A percentile compares a stretch with the other conserved stretches of the same genome.
Evolutionary conservation across 2,329 filamentous ascomycete species (phyloP).

Genomic region (Fusarium setosum): DNA sequence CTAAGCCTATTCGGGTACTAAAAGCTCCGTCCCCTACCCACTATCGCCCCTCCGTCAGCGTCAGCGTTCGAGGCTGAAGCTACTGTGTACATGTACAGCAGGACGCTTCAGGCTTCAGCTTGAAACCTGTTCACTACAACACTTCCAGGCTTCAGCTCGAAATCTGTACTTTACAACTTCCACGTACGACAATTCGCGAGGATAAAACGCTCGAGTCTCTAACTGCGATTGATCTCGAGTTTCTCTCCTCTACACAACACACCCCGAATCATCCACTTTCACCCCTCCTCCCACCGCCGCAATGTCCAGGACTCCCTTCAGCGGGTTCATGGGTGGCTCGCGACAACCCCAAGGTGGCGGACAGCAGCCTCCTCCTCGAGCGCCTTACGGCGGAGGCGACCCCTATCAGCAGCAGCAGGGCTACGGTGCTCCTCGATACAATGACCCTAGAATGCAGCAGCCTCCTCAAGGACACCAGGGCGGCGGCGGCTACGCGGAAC

Average conservation of each 20-base stretch:
- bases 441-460: slow-evolving; percentile 38
- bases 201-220: no score
- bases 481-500: slow-evolving; percentile 24
- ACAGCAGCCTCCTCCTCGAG: slow-evolving; percentile 36
- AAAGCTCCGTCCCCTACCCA: slow-evolving; percentile 12
- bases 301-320: slow-evolving; percentile 48
- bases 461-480: slow-evolving; percentile 24
- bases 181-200: not conserved
- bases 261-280: not conserved
- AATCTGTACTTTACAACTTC: slow-evolving; percentile 14
- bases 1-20: slow-evolving; percentile 29
- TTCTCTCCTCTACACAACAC: not conserved
- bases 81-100: not conserved
- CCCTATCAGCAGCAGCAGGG: slow-evolving; percentile 49
- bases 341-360: slow-evolving; percentile 42
- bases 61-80: slow-evolving; percentile 22
- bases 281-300: slow-evolving; percentile 3
- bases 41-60: slow-evolving; percentile 28
- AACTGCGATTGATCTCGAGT: not conserved
- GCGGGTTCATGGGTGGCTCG: slow-evolving; percentile 44
- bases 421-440: slow-evolving; percentile 42
- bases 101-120: no score
- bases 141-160: slow-evolving; percentile 18
- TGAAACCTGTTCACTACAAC: no score
- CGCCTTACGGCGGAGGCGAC: slow-evolving; percentile 35